Percentiles rank a stretch among this genome's conserved stretches.
Evolutionary conservation across 1,139 yeast species (phyloP).

Genomic region (Geotrichum aggregatum): DNA sequence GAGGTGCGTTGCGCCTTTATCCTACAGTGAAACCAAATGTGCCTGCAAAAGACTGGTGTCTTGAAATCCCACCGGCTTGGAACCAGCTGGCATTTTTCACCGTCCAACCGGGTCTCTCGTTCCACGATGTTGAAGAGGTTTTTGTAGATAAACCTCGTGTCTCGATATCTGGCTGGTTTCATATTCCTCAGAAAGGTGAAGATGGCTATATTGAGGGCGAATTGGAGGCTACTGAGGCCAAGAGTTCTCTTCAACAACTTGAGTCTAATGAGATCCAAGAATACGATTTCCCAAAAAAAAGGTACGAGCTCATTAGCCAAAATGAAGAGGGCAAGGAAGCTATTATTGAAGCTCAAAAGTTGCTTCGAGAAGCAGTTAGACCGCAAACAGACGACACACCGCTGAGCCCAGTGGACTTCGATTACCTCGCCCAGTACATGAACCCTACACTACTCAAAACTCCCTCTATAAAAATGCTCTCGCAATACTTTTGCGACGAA

Average conservation of each 20-base stretch:
- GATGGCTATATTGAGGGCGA: slow-evolving; percentile 73
- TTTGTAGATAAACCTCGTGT: slow-evolving; percentile 82
- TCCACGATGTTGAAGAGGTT: slow-evolving; percentile 98
- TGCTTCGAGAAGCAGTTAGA: slow-evolving; percentile 27
- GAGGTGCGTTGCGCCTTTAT: slow-evolving; percentile 85
- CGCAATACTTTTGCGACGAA: slow-evolving; percentile 55
- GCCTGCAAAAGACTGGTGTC: slow-evolving; percentile 71
- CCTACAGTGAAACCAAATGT: slow-evolving; percentile 86
- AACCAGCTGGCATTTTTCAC: slow-evolving; percentile 94
- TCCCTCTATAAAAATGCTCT: slow-evolving; percentile 45
- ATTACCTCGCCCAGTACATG: slow-evolving; percentile 51
- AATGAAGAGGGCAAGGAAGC: not conserved
- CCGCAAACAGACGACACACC: slow-evolving; percentile 31
- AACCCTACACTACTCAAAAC: slow-evolving; percentile 52
- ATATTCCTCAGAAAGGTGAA: slow-evolving; percentile 91
- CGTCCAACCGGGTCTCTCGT: slow-evolving; percentile 92
- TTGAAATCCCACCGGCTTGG: slow-evolving; percentile 81
- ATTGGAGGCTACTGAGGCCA: slow-evolving; percentile 69
- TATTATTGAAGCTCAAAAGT: slow-evolving; percentile 65
- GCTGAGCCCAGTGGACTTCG: slow-evolving; percentile 39
- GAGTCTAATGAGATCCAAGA: slow-evolving; percentile 74
- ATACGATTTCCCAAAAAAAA: slow-evolving; percentile 62
- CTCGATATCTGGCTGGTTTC: slow-evolving; percentile 98
- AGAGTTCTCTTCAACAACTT: slow-evolving; percentile 74
- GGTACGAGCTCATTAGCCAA: slow-evolving; percentile 6